phyloP scores from a whole-genome alignment of 495 filamentous ascomycete species.

The Penicillium atrosanguineum region DNA sequence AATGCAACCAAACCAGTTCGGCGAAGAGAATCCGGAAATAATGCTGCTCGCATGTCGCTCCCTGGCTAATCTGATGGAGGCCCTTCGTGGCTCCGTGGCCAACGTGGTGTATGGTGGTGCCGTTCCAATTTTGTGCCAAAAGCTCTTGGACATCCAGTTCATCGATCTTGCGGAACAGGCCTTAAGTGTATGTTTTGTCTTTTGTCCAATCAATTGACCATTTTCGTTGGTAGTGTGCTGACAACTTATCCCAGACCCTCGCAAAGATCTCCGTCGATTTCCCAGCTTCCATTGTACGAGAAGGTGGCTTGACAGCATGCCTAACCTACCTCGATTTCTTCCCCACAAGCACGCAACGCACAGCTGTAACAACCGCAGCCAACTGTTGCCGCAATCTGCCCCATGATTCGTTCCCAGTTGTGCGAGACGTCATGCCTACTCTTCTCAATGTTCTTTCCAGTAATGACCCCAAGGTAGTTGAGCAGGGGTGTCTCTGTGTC shows the following conservation, averaged over 20 bases:
- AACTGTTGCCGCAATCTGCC: constrained; percentile 97
- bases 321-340: constrained; percentile 96
- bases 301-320: constrained; percentile 92
- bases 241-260: constrained; percentile 57
- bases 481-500: constrained; percentile 94
- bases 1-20: constrained; percentile 86
- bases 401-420: constrained; percentile 83
- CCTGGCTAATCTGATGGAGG: constrained; percentile 97
- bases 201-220: not conserved
- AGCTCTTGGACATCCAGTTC: constrained; percentile 89
- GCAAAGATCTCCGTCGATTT: constrained; percentile 98
- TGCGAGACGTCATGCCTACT: constrained; percentile 93
- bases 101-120: constrained; percentile 96
- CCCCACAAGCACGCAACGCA: constrained; percentile 92
- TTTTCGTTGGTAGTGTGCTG: not conserved
- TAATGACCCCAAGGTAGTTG: constrained; percentile 94
- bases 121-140: constrained; percentile 89
- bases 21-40: constrained; percentile 92
- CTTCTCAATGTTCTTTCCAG: constrained; percentile 84
- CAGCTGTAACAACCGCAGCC: constrained; percentile 93
- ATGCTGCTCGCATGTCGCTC: constrained; percentile 97
- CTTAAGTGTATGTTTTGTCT: constrained; percentile 62
- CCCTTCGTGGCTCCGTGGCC: constrained; percentile 83
- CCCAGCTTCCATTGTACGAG: constrained; percentile 90
- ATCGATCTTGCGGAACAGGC: constrained; percentile 98